These are phyloP conservation scores for Bruguiera parviflora DNA, from an alignment of 345 rosid genomes.

Conservation along the genomic window DNA sequence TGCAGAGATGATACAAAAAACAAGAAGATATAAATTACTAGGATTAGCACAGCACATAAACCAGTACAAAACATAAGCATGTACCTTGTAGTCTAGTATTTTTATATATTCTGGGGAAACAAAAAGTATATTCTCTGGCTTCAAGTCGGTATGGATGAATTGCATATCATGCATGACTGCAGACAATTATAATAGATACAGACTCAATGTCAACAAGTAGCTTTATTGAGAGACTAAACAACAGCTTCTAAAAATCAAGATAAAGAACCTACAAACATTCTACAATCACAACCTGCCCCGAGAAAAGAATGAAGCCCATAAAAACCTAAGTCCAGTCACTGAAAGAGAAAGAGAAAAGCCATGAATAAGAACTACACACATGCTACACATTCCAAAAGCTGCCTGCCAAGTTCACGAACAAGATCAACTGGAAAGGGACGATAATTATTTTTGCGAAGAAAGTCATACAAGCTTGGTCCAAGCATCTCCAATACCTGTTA, in stretches of 20 bases:
- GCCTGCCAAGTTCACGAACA: constrained; percentile 71
- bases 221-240: neutral
- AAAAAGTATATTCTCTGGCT: constrained; percentile 67
- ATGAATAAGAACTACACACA: constrained; percentile 44
- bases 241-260: constrained; percentile 1
- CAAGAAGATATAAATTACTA: constrained; percentile 1
- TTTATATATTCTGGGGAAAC: constrained; percentile 56
- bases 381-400: constrained; percentile 79
- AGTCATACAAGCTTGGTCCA: constrained; percentile 76
- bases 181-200: constrained; percentile 17
- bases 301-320: constrained; percentile 6
- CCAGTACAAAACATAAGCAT: neutral
- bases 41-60: neutral
- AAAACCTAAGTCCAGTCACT: constrained; percentile 12
- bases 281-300: neutral
- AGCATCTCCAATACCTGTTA: constrained; percentile 81
- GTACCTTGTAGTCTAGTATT: constrained; percentile 61
- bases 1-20: neutral
- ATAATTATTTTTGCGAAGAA: constrained; percentile 66
- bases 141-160: constrained; percentile 64
- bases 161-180: constrained; percentile 69
- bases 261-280: neutral
- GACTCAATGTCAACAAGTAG: neutral
- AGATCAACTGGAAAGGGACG: constrained; percentile 68
- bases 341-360: constrained; percentile 20